Conservation (phyloP, 2,329 filamentous ascomycete species). For the Elsinoe arachidis region DNA sequence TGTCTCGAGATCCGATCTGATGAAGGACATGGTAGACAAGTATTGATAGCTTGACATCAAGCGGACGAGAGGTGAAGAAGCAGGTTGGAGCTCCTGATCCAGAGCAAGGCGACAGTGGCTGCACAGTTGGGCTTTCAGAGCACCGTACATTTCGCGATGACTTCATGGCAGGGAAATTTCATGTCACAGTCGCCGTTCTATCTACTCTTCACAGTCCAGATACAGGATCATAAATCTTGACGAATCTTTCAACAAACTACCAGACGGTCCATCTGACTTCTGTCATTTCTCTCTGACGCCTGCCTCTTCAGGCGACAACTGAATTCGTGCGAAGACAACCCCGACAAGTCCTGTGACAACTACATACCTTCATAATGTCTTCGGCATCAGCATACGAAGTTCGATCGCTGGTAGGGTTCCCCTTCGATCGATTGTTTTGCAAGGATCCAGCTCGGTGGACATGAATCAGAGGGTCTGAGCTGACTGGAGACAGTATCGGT, state of each 20-base stretch:
- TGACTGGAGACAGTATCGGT: constrained; percentile 62
- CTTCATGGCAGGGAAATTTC: constrained; percentile 10
- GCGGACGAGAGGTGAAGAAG: too few species aligned
- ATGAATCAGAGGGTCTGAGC: background rate
- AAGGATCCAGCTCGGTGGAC: too few species aligned
- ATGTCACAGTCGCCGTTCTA: background rate
- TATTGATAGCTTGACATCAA: too few species aligned
- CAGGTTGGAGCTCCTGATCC: too few species aligned
- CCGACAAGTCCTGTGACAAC: background rate
- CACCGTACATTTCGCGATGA: constrained; percentile 3
- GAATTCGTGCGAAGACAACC: too few species aligned
- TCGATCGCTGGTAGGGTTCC: constrained; percentile 17
- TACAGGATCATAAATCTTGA: background rate
- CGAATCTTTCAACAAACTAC: too few species aligned
- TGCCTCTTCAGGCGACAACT: background rate
- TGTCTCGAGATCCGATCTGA: too few species aligned
- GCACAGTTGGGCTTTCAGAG: background rate
- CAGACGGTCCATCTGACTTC: background rate
- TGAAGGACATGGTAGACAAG: too few species aligned
- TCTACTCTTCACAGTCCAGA: background rate
- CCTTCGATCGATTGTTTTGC: background rate
- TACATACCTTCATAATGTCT: background rate
- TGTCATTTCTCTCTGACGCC: background rate
- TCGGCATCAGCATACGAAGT: constrained; percentile 16
- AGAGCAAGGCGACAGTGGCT: background rate